These are phyloP conservation scores for Schwanniomyces sp. DNA, from an alignment of 805 yeast genomes.

Conservation along the genomic window DNA sequence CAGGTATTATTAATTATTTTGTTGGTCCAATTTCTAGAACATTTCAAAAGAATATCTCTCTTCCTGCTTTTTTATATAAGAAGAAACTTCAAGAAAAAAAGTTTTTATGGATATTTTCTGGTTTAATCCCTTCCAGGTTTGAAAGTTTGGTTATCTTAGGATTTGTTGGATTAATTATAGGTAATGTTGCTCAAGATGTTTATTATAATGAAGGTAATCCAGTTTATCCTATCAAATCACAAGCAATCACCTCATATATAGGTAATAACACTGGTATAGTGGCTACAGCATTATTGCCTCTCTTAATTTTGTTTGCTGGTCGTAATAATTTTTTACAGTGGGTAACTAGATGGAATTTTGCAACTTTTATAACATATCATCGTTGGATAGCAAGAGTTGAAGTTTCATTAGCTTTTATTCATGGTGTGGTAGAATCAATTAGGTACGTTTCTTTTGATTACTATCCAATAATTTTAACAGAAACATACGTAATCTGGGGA, in stretches of 20 bases:
- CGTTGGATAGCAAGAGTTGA: slow-evolving; percentile 27
- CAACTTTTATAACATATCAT: slow-evolving; percentile 26
- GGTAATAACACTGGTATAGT: slow-evolving; percentile 39
- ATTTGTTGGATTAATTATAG: slow-evolving; percentile 25
- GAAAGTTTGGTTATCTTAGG: slow-evolving; percentile 33
- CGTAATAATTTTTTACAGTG: slow-evolving; percentile 38
- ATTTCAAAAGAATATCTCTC: slow-evolving; percentile 30
- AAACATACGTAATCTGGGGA: slow-evolving; percentile 32
- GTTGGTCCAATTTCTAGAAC: slow-evolving; percentile 30
- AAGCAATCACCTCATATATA: slow-evolving; percentile 38
- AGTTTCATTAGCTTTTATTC: slow-evolving; percentile 22
- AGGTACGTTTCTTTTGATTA: slow-evolving; percentile 6
- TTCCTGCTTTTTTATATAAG: slow-evolving; percentile 37
- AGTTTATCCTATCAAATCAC: slow-evolving; percentile 28
- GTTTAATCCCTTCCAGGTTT: slow-evolving; percentile 41
- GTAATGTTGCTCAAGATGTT: slow-evolving; percentile 22
- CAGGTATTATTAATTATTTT: slow-evolving; percentile 14
- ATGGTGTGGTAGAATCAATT: slow-evolving; percentile 13
- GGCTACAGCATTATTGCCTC: slow-evolving; percentile 27
- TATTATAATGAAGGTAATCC: slow-evolving; percentile 30
- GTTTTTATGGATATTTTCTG: slow-evolving; percentile 15
- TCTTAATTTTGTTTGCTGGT: slow-evolving; percentile 33
- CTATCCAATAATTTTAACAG: slow-evolving; percentile 15
- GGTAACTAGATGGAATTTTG: slow-evolving; percentile 37
- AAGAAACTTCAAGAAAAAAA: slow-evolving; percentile 25